A percentile compares a stretch with the other conserved stretches of the same genome.
Evolutionary conservation across 257 asterid genomes (phyloP).

Genomic region (Voacanga thouarsii): DNA sequence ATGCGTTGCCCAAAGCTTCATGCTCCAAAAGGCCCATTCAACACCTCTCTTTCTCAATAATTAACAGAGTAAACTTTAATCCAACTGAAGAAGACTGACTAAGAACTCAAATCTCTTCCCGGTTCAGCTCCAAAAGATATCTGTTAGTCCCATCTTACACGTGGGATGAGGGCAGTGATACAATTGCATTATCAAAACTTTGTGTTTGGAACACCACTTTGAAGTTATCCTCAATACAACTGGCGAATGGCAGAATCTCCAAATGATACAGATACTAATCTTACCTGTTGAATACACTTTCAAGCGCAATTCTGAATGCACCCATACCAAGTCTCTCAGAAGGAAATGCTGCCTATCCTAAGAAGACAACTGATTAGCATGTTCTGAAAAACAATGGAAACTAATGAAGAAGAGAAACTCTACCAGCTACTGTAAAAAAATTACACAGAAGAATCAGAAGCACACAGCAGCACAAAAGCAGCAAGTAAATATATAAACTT

Average conservation of each 20-base stretch:
- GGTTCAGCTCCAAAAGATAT: not conserved
- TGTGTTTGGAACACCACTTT: not conserved
- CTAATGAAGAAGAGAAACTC: slow-evolving; percentile 1
- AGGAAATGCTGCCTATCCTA: slow-evolving; percentile 60
- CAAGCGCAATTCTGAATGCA: slow-evolving; percentile 63
- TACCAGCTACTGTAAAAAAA: not conserved
- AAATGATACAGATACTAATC: not conserved
- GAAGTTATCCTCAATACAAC: not conserved
- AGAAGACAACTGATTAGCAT: slow-evolving; percentile 10
- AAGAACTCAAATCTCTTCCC: not conserved
- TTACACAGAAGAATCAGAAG: slow-evolving; percentile 1
- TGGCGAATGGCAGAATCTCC: not conserved
- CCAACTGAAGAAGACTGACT: not conserved
- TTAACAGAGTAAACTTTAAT: not conserved
- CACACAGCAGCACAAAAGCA: not conserved
- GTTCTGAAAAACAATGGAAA: slow-evolving; percentile 13
- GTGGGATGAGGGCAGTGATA: not conserved
- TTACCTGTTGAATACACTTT: slow-evolving; percentile 61
- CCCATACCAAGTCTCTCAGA: slow-evolving; percentile 69
- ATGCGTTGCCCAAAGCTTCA: not conserved
- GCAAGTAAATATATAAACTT: not conserved
- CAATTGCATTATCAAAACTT: not conserved
- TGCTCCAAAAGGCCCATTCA: not conserved
- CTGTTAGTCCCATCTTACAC: not conserved
- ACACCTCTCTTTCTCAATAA: not conserved